Base-by-base conservation (phyloP, 345 rosid genomes). In the Brassica carinata region DNA sequence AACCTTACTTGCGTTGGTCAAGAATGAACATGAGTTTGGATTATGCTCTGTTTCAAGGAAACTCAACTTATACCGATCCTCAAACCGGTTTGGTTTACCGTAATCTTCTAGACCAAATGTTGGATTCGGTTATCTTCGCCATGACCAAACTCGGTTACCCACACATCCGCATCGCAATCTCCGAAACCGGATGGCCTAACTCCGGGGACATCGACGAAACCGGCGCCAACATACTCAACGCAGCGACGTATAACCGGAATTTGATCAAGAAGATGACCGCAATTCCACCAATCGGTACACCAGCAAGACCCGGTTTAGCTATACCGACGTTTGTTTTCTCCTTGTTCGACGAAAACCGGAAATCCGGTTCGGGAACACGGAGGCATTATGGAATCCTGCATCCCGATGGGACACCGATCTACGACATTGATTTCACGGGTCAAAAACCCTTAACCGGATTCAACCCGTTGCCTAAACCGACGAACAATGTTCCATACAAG, bases 121-220 rank as follows among this genome's bases (percentile, higher is more conserved):
- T 92, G 18, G 97, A 94, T 75, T 89, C 93, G 0, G 75, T 88
- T 7, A 62, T 79, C 61, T 90, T 72, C 8, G 96, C 96, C 2
- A 88, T 87, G 87, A 65, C 79, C 64, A 92, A 71, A 61, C 89
- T 92, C 6, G 97, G 97, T 14, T 90, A 74, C 82, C 85, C 84
- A 0, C 58, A 85, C 30, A 74, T 86, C 83, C 85, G 77, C 6
- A 59, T 94, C 11, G 77, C 83, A 0, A 91, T 94, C 67, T 82
- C 98, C 0, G 97, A 92, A 85, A 94, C 97, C 15, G 98, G 98
- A 0, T 94, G 97, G 98, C 97, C 98, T 27, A 84, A 79, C 34
- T 77, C 81, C 2, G 97, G 98, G 5, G 97, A 94, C 67, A 73
- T 90, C 0, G 92, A 90, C 53, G 87, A 94, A 77, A 76, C 87